A percentile compares a stretch with the other conserved stretches of the same genome.
Conservation (phyloP, 495 filamentous ascomycete genomes). For the Penicillium antarcticum region DNA sequence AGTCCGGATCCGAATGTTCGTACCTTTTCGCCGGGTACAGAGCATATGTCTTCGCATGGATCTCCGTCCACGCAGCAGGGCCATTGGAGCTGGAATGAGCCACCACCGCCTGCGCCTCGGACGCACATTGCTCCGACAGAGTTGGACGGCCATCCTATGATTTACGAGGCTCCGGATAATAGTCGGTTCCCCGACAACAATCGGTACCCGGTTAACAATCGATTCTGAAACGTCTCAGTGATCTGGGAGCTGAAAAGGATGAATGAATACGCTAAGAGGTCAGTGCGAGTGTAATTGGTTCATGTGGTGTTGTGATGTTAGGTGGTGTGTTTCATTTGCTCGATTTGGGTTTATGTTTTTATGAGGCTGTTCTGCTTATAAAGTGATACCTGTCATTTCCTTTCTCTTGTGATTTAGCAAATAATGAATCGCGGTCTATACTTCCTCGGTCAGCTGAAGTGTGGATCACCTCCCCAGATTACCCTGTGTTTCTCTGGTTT, state of each 20-base stretch:
- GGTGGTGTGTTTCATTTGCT: neutral
- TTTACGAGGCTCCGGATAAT: neutral
- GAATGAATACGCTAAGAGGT: too few species aligned
- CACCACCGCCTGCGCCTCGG: neutral
- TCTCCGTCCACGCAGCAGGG: constrained; percentile 4
- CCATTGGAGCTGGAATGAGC: constrained; percentile 28
- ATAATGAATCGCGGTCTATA: too few species aligned
- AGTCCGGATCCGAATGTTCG: constrained; percentile 15
- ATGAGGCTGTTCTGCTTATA: neutral
- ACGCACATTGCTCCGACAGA: constrained; percentile 18
- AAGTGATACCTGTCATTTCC: neutral
- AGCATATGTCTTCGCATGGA: neutral
- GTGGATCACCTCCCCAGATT: too few species aligned
- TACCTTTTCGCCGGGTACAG: constrained; percentile 10
- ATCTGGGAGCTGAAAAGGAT: neutral
- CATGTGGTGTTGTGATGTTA: neutral
- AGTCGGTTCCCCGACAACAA: neutral
- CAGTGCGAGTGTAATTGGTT: too few species aligned
- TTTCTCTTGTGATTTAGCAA: too few species aligned
- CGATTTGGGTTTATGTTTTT: neutral
- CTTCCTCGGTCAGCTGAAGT: too few species aligned
- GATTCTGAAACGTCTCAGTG: neutral
- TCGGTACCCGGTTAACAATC: neutral
- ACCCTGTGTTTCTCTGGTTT: too few species aligned
- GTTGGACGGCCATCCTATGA: constrained; percentile 19